Percentiles rank a stretch among this genome's conserved stretches.
phyloP scores from a whole-genome alignment of 163 green algal species.

The Coccomyxa subellipsoidea region DNA sequence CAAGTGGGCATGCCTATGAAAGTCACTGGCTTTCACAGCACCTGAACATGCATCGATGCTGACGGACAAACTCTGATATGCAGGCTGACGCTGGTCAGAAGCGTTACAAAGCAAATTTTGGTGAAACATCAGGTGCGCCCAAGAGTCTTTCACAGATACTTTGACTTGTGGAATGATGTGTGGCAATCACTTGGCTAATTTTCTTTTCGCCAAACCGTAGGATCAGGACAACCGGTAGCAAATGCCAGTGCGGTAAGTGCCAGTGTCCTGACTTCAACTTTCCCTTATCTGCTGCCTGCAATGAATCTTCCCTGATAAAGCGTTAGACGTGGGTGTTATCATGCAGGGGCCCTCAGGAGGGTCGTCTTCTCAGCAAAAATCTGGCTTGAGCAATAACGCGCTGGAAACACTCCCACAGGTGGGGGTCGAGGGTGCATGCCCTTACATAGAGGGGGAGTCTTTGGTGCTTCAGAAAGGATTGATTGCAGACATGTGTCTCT shows the following conservation, averaged over 20 bases:
- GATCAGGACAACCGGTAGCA: neutral
- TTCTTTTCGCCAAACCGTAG: neutral
- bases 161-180: neutral
- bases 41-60: neutral
- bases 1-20: neutral
- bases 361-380: neutral
- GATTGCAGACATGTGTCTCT: neutral
- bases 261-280: neutral
- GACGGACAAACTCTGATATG: neutral
- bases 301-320: neutral
- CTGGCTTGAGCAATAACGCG: neutral
- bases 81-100: constrained; percentile 20
- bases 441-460: no score
- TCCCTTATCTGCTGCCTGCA: no score
- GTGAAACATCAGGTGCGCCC: constrained; percentile 1
- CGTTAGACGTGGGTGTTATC: neutral
- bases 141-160: neutral
- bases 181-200: neutral
- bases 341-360: neutral
- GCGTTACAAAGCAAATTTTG: constrained; percentile 2
- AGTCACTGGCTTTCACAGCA: neutral
- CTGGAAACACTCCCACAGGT: neutral
- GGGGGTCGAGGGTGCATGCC: no score
- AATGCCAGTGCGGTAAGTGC: neutral
- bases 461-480: no score